phyloP scores from a whole-genome alignment of 2,329 filamentous ascomycete species.

The Cryphonectria parasitica region DNA sequence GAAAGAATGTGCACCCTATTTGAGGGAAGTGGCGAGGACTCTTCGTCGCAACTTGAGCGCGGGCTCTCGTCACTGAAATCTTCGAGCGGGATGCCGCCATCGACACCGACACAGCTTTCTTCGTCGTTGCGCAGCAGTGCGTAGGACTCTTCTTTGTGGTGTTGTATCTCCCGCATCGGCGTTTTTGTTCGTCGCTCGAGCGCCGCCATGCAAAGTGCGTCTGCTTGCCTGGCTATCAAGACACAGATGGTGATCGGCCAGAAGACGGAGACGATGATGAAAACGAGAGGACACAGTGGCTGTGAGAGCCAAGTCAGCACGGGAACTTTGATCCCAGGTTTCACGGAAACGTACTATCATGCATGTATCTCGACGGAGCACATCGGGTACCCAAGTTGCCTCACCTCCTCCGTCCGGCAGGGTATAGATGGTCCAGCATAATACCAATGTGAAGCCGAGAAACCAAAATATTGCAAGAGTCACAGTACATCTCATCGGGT shows the following conservation, averaged over 20 bases:
- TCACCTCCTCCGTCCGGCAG: conserved; percentile 16
- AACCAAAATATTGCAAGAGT: conserved; percentile 12
- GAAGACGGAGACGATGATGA: conserved; percentile 21
- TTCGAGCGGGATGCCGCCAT: conserved; percentile 1
- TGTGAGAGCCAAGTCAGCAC: background rate
- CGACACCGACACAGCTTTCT: conserved; percentile 13
- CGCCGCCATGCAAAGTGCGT: background rate
- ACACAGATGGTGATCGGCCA: conserved; percentile 18
- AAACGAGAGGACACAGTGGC: conserved; percentile 24
- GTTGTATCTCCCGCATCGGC: background rate
- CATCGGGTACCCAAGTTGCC: conserved; percentile 15
- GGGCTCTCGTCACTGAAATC: conserved; percentile 12
- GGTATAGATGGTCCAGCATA: conserved; percentile 18
- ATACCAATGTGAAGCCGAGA: conserved; percentile 14
- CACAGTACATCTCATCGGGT: conserved; percentile 1
- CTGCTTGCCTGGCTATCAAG: background rate
- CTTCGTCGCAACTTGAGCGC: conserved; percentile 10
- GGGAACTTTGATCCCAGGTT: background rate
- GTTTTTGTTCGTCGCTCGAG: background rate
- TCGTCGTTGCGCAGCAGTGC: conserved; percentile 15
- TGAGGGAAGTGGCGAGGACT: background rate
- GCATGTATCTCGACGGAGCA: conserved; percentile 8
- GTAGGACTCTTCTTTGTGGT: conserved; percentile 11
- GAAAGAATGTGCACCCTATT: background rate
- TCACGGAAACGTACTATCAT: conserved; percentile 3